Evolutionary conservation across 1,284 basidiomycete genomes (phyloP).

Genomic region (Ustilago loliicola): DNA sequence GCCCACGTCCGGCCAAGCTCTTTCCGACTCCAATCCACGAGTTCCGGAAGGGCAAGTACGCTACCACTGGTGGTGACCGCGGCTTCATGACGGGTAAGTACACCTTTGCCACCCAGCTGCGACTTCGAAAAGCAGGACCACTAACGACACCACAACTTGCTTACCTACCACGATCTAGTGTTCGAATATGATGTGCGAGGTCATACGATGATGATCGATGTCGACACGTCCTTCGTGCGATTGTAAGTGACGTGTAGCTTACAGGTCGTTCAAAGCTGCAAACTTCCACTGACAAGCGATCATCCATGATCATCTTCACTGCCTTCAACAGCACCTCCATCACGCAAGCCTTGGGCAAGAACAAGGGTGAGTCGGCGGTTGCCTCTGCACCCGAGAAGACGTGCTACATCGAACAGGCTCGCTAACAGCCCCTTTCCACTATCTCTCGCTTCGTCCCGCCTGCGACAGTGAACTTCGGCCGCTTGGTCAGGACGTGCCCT

Average conservation of each 20-base stretch:
- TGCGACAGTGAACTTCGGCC: slow-evolving; percentile 45
- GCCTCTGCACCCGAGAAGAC: too few species aligned
- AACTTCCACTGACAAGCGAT: background rate
- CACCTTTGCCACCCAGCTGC: background rate
- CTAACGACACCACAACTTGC: background rate
- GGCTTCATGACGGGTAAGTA: slow-evolving; percentile 50
- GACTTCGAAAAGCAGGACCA: background rate
- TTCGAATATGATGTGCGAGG: slow-evolving; percentile 54
- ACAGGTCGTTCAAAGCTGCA: background rate
- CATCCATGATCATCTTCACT: background rate
- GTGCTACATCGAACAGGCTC: background rate
- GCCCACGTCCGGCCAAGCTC: slow-evolving; percentile 35
- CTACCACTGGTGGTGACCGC: slow-evolving; percentile 44
- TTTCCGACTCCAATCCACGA: slow-evolving; percentile 36
- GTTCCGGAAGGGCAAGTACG: slow-evolving; percentile 47
- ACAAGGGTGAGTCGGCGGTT: slow-evolving; percentile 45
- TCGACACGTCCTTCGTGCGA: slow-evolving; percentile 51
- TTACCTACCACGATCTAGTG: slow-evolving; percentile 19
- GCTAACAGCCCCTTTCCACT: background rate
- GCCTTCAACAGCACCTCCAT: slow-evolving; percentile 55
- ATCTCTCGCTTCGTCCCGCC: background rate
- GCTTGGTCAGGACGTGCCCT: slow-evolving; percentile 37
- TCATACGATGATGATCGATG: slow-evolving; percentile 56
- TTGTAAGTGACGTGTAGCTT: slow-evolving; percentile 30
- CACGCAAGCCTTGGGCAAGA: slow-evolving; percentile 54